A percentile compares a stretch with the other conserved stretches of the same genome.
Conservation (phyloP, 768 basidiomycete genomes). For the Tulasnella sp. region DNA sequence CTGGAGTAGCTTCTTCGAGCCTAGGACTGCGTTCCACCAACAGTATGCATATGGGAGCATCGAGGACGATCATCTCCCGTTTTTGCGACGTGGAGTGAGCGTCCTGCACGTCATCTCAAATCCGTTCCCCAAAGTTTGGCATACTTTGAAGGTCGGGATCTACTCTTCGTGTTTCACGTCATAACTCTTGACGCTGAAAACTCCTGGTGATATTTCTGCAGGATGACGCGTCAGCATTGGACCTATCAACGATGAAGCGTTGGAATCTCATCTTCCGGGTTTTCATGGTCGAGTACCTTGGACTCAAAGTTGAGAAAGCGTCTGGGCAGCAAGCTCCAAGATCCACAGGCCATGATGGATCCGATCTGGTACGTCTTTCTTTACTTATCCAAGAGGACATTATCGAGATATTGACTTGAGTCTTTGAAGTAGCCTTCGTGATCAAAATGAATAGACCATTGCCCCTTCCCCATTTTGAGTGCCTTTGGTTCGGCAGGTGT, state of each 20-base stretch:
- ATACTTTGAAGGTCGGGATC: constrained; percentile 52
- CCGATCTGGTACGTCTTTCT: too few relatives aligned
- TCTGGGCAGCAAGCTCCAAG: too few relatives aligned
- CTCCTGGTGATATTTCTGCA: constrained; percentile 24
- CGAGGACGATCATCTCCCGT: constrained; percentile 91
- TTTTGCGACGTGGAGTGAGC: constrained; percentile 70
- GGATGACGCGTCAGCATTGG: constrained; percentile 85
- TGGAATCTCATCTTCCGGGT: constrained; percentile 87
- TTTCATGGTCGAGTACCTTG: constrained; percentile 84
- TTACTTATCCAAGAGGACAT: too few relatives aligned
- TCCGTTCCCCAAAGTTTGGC: constrained; percentile 89
- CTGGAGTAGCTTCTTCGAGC: constrained; percentile 51
- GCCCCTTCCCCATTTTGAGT: too few relatives aligned
- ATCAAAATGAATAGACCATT: too few relatives aligned
- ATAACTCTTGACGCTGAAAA: not conserved
- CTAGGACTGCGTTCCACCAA: constrained; percentile 35
- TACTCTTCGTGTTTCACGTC: constrained; percentile 3
- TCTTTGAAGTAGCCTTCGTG: too few relatives aligned
- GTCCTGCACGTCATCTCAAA: constrained; percentile 82
- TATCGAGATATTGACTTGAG: too few relatives aligned
- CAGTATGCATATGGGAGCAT: constrained; percentile 40
- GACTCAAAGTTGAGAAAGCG: constrained; percentile 24
- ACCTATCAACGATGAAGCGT: constrained; percentile 71
- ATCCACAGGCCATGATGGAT: too few relatives aligned
- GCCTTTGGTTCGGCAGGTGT: too few relatives aligned